Conservation (phyloP, 1,284 basidiomycete species). For the Boletellus sp. region DNA sequence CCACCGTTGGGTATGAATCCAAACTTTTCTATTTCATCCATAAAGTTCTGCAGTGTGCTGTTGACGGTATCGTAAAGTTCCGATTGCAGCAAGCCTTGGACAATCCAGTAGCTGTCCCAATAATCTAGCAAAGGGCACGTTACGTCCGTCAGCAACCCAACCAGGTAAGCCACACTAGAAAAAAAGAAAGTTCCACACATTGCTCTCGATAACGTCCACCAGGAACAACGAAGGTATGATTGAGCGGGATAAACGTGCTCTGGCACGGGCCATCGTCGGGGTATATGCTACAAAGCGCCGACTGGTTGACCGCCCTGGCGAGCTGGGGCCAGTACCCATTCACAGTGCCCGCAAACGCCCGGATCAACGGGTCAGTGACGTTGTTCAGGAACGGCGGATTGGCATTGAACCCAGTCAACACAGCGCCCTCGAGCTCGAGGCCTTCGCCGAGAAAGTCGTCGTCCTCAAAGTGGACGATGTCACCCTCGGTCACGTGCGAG, state of each 20-base stretch:
- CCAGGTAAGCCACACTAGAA: no score
- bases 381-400: conserved; percentile 70
- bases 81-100: conserved; percentile 79
- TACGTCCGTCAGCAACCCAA: no score
- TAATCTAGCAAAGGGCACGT: conserved; percentile 46
- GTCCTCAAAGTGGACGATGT: conserved; percentile 70
- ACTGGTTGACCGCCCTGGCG: conserved; percentile 70
- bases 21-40: conserved; percentile 79
- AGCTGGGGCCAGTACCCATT: conserved; percentile 82
- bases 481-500: conserved; percentile 49
- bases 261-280: conserved; percentile 55
- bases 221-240: conserved; percentile 87
- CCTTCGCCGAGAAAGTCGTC: conserved; percentile 82
- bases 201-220: conserved; percentile 74
- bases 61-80: conserved; percentile 74
- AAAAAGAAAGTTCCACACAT: conserved; percentile 37
- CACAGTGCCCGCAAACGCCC: conserved; percentile 74
- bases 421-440: conserved; percentile 68
- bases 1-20: conserved; percentile 95
- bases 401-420: conserved; percentile 60
- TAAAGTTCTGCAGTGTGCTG: conserved; percentile 83
- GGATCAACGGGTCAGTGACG: conserved; percentile 67
- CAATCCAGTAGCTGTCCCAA: conserved; percentile 87
- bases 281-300: conserved; percentile 57
- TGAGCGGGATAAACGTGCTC: conserved; percentile 83